These are phyloP conservation scores for Chrysosphaeria jannelii DNA, from an alignment of 2,329 filamentous ascomycete genomes.

Conservation along the genomic window DNA sequence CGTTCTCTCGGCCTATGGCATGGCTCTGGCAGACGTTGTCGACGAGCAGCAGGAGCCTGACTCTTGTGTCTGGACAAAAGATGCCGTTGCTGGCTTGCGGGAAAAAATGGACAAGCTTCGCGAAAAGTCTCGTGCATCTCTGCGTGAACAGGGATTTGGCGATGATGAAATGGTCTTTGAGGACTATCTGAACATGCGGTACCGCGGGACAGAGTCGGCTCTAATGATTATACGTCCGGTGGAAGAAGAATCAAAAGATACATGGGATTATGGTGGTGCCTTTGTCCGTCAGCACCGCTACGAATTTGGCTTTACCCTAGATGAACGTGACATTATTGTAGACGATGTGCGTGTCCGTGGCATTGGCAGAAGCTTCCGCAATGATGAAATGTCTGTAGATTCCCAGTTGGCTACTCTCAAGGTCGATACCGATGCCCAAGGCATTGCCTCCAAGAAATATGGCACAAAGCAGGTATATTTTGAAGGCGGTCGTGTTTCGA, in stretches of 20 bases:
- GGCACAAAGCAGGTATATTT: slow-evolving; percentile 51
- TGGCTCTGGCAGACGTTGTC: slow-evolving; percentile 79
- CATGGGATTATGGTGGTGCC: slow-evolving; percentile 59
- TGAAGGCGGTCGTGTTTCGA: slow-evolving; percentile 46
- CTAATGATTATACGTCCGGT: slow-evolving; percentile 63
- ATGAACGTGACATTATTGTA: slow-evolving; percentile 50
- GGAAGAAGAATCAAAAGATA: slow-evolving; percentile 28
- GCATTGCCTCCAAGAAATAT: slow-evolving; percentile 20
- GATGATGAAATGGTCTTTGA: slow-evolving; percentile 52
- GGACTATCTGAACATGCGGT: slow-evolving; percentile 83
- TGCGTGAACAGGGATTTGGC: slow-evolving; percentile 53
- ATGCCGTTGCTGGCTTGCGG: slow-evolving; percentile 26
- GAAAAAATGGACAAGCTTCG: slow-evolving; percentile 53
- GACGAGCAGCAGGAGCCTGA: slow-evolving; percentile 66
- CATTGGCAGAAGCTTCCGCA: slow-evolving; percentile 66
- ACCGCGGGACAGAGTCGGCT: slow-evolving; percentile 68
- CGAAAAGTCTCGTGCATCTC: slow-evolving; percentile 33
- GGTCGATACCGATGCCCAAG: slow-evolving; percentile 13
- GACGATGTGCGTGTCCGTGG: slow-evolving; percentile 47
- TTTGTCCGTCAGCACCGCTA: slow-evolving; percentile 73
- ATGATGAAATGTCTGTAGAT: slow-evolving; percentile 54
- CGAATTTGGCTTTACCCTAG: slow-evolving; percentile 73
- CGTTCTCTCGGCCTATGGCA: slow-evolving; percentile 69
- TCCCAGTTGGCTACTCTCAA: slow-evolving; percentile 46
- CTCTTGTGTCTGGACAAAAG: slow-evolving; percentile 23